A percentile compares a stretch with the other conserved stretches of the same genome.
Conservation (phyloP, 306 rosid genomes). For the Glycine soja region DNA sequence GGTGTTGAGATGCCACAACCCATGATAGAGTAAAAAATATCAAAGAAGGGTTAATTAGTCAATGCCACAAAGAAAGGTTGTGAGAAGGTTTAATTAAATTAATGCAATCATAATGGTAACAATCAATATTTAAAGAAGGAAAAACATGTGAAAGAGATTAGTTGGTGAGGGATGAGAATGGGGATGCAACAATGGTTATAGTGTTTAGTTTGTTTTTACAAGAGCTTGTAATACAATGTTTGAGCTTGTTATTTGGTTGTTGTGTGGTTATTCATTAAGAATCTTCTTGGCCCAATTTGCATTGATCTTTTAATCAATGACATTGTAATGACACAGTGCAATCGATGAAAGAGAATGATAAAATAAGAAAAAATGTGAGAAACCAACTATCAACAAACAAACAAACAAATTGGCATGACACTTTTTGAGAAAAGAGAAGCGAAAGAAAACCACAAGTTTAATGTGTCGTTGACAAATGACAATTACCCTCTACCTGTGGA, state of each 20-base stretch:
- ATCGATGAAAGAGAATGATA: neutral
- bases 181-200: slow-evolving; percentile 36
- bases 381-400: neutral
- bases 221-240: neutral
- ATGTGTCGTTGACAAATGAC: neutral
- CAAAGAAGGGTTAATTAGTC: neutral
- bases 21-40: slow-evolving; percentile 43
- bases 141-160: neutral
- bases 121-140: slow-evolving; percentile 7
- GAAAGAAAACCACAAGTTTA: slow-evolving; percentile 23
- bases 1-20: slow-evolving; percentile 72
- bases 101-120: neutral
- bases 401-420: neutral
- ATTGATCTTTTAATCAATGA: neutral
- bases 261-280: neutral
- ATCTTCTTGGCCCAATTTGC: neutral
- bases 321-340: neutral
- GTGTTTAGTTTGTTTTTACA: slow-evolving; percentile 33
- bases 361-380: neutral
- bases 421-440: neutral
- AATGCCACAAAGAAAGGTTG: neutral
- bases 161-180: neutral
- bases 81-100: neutral
- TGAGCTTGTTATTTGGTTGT: slow-evolving; percentile 29
- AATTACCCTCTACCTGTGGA: neutral